phyloP scores from a whole-genome alignment of 1,139 yeast genomes.

The Sugiyamaella japonica region DNA sequence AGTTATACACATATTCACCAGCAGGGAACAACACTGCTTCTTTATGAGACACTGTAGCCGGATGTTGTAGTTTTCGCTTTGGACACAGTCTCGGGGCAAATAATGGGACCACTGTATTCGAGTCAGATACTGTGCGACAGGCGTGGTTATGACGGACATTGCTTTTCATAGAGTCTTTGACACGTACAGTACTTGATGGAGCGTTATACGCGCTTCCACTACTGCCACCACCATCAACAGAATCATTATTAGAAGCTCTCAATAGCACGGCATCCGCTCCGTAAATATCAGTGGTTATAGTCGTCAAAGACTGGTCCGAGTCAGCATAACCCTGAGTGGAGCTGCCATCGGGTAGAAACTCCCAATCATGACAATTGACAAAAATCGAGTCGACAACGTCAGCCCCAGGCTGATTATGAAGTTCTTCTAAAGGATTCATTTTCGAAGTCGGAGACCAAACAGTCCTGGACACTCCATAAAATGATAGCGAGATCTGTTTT shows the following conservation, averaged over 20 bases:
- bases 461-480: conserved; percentile 70
- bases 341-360: conserved; percentile 29
- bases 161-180: conserved; percentile 25
- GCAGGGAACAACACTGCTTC: conserved; percentile 50
- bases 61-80: conserved; percentile 25
- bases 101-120: conserved; percentile 17
- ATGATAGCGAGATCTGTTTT: conserved; percentile 58
- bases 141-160: conserved; percentile 24
- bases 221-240: conserved; percentile 16
- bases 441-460: conserved; percentile 62
- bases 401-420: conserved; percentile 29
- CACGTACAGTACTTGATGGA: conserved; percentile 21
- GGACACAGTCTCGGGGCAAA: conserved; percentile 23
- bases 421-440: conserved; percentile 24
- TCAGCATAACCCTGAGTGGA: background rate
- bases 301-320: conserved; percentile 30
- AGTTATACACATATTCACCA: conserved; percentile 76
- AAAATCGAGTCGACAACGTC: conserved; percentile 39
- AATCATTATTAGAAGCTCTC: conserved; percentile 11
- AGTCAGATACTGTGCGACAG: conserved; percentile 20
- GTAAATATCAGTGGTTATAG: conserved; percentile 37
- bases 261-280: conserved; percentile 41
- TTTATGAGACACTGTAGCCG: conserved; percentile 23
- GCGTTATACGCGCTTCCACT: conserved; percentile 15
- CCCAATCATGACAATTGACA: conserved; percentile 42